Base-by-base conservation (phyloP, 495 filamentous ascomycete species). In the Xylaria telfairii region DNA sequence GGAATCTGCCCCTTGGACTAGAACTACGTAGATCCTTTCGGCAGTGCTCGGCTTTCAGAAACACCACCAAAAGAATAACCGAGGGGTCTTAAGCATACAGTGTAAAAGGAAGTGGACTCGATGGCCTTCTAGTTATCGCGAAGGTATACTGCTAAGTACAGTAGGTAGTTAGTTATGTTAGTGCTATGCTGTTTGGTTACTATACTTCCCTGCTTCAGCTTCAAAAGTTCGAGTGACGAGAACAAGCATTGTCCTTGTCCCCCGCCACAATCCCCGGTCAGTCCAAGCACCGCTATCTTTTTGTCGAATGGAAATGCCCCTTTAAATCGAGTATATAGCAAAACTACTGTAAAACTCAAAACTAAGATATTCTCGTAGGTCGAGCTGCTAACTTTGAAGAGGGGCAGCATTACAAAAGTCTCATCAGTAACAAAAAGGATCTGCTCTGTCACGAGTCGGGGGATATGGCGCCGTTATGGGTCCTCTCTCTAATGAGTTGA, bases 361-460 rank as follows among this genome's bases (percentile, higher is more conserved):
- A 54, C 24, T 13, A 54, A 30, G 51, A 17, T 59, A 37, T 3
- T 10, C n/a, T 37, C 17, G 10, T 34, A 34, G 26, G 17, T 30
- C 32, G 9, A 37, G 32, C 32, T 4, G 37, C 8, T 24, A n/a
- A 37, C 8, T 10, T 10, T 30, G 4, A 4, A 21, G n/a, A 54
- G 1, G 17, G 17, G 37, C 19, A 21, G 10, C 21, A 24, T 26
- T 5, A 37, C 5, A 17, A 26, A 24, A 6, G 5, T 61, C 24
- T 41, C 28, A 24, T 53, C 46, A 15, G 13, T 30, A 53, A 41
- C 21, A 41, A 28, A 34, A 66, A 42, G 32, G 64, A 66, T 66
- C 47, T 66, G n/a, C 64, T 41, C n/a, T 34, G 47, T 66, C 64
- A 66, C 64, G 64, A 42, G 64, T 54, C 64, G 64, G 28, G 28